These are phyloP conservation scores for Gymnopilus junonius DNA, from an alignment of 768 basidiomycete species.

Conservation along the genomic window DNA sequence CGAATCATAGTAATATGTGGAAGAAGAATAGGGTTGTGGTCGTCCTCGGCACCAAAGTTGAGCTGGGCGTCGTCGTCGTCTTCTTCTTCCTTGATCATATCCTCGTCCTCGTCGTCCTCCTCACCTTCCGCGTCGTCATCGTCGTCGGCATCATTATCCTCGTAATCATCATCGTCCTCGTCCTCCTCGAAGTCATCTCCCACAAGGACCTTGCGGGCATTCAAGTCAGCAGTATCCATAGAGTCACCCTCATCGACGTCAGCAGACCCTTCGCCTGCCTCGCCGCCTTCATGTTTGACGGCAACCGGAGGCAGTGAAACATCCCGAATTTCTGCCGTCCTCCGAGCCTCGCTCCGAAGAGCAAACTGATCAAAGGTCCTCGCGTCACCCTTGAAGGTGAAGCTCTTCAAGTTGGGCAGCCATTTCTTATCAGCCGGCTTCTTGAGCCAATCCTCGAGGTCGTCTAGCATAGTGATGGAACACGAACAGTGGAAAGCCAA, in stretches of 20 bases:
- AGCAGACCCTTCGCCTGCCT: not conserved
- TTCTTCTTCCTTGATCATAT: slow-evolving; percentile 9
- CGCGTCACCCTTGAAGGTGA: slow-evolving; percentile 11
- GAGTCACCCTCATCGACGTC: not conserved
- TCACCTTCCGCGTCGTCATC: not conserved
- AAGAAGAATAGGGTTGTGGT: slow-evolving; percentile 10
- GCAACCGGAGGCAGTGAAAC: slow-evolving; percentile 7
- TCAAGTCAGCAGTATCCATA: slow-evolving; percentile 1
- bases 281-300: not conserved
- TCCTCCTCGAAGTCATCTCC: slow-evolving; percentile 11
- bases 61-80: slow-evolving; percentile 11
- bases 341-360: not conserved
- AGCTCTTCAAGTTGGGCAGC: slow-evolving; percentile 6
- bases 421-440: slow-evolving; percentile 10
- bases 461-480: slow-evolving; percentile 10
- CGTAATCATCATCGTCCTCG: slow-evolving; percentile 12
- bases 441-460: slow-evolving; percentile 13
- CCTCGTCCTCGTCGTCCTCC: slow-evolving; percentile 3
- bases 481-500: slow-evolving; percentile 11
- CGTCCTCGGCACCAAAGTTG: slow-evolving; percentile 4
- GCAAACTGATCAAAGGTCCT: slow-evolving; percentile 2
- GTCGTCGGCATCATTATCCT: not conserved
- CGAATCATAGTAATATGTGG: slow-evolving; percentile 8
- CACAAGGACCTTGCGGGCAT: slow-evolving; percentile 1
- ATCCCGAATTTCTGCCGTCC: not conserved